A percentile compares a stretch with the other conserved stretches of the same genome.
phyloP scores from a whole-genome alignment of 1,284 basidiomycete genomes.

The Cryptococcus sp. region DNA sequence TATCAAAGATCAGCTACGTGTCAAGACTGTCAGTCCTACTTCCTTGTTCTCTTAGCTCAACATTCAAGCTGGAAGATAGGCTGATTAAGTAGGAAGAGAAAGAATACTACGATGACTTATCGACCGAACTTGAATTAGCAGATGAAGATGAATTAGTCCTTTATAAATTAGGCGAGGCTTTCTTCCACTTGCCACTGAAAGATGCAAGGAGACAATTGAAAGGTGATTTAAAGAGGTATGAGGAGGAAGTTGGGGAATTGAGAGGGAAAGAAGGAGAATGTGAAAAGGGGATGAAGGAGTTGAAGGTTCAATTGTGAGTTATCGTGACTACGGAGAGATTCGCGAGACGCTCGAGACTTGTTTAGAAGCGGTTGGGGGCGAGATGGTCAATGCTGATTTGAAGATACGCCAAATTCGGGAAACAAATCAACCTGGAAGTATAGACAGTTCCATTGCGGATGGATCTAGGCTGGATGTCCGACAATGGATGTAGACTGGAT shows the following conservation, averaged over 20 bases:
- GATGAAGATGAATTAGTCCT: constrained; percentile 76
- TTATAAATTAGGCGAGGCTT: constrained; percentile 90
- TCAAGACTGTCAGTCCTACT: constrained; percentile 59
- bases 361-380: background rate
- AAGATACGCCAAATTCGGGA: constrained; percentile 84
- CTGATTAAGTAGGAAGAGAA: constrained; percentile 68
- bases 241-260: constrained; percentile 58
- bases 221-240: constrained; percentile 61
- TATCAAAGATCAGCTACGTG: constrained; percentile 67
- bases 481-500: no score
- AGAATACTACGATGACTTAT: constrained; percentile 84
- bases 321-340: background rate
- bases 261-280: constrained; percentile 63
- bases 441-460: no score
- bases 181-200: constrained; percentile 68
- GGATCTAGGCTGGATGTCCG: no score
- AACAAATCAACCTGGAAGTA: constrained; percentile 79
- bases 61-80: background rate
- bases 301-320: constrained; percentile 68
- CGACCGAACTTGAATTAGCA: constrained; percentile 80
- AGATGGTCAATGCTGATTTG: constrained; percentile 1
- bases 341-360: background rate
- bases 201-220: constrained; percentile 72
- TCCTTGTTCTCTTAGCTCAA: background rate
- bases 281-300: constrained; percentile 78